Conservation (phyloP, 78 protist genomes). For the Planoprotostelium fungivorum region DNA sequence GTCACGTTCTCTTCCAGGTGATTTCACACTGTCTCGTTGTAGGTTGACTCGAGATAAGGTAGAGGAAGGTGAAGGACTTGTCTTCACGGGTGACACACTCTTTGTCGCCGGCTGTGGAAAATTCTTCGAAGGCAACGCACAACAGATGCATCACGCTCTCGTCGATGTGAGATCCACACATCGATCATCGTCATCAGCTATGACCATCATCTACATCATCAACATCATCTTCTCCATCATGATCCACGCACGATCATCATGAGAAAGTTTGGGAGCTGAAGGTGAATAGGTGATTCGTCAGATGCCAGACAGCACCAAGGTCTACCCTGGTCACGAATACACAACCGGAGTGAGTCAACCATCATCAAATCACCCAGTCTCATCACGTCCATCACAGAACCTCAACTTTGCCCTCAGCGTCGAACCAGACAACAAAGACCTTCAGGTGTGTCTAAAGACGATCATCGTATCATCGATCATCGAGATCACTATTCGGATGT, state of each 20-base stretch:
- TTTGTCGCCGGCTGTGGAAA: slow-evolving; percentile 84
- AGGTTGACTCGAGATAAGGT: not conserved
- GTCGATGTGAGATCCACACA: slow-evolving; percentile 1
- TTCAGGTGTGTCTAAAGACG: not conserved
- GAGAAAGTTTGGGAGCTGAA: not conserved
- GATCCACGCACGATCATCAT: not conserved
- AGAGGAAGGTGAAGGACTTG: not conserved
- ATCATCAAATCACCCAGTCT: too few species aligned
- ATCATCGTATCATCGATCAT: not conserved
- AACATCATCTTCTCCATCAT: not conserved
- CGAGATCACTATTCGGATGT: not conserved
- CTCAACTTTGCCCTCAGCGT: slow-evolving; percentile 64
- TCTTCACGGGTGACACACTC: slow-evolving; percentile 83
- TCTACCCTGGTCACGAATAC: slow-evolving; percentile 84
- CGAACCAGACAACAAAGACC: slow-evolving; percentile 47
- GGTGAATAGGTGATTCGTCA: slow-evolving; percentile 4
- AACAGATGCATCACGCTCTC: slow-evolving; percentile 54
- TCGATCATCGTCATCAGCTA: not conserved
- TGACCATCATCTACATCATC: too few species aligned
- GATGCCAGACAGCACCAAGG: slow-evolving; percentile 50
- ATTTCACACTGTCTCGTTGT: not conserved
- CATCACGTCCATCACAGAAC: slow-evolving; percentile 15
- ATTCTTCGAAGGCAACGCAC: slow-evolving; percentile 72
- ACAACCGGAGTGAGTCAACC: slow-evolving; percentile 14
- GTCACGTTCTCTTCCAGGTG: slow-evolving; percentile 21